These are phyloP conservation scores for Ramularia collo-cygni DNA, from an alignment of 2,329 filamentous ascomycete genomes.

Conservation along the genomic window DNA sequence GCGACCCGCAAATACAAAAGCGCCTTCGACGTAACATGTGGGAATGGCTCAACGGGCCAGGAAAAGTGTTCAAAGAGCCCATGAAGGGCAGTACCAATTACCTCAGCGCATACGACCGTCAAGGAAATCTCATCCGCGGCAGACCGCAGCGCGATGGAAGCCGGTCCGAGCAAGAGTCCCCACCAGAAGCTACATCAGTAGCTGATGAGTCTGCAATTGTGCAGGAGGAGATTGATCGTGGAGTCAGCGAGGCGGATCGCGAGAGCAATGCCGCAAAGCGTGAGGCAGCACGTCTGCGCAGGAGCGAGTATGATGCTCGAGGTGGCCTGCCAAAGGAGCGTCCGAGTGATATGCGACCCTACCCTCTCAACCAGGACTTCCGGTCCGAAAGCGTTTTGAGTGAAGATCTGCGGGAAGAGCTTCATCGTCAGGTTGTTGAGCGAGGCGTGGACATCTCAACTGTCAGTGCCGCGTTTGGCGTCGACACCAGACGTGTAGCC, in stretches of 20 bases:
- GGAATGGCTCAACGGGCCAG: slow-evolving; percentile 52
- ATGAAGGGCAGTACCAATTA: slow-evolving; percentile 49
- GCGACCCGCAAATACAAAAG: slow-evolving; percentile 29
- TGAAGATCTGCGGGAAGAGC: slow-evolving; percentile 63
- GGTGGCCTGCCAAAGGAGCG: slow-evolving; percentile 23
- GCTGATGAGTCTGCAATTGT: slow-evolving; percentile 23
- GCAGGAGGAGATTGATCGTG: slow-evolving; percentile 17
- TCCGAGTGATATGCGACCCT: slow-evolving; percentile 47
- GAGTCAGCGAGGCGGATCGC: slow-evolving; percentile 18
- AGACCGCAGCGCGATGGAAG: slow-evolving; percentile 12
- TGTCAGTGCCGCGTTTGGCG: slow-evolving; percentile 68
- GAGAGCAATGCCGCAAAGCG: slow-evolving; percentile 11
- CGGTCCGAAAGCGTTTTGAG: slow-evolving; percentile 65
- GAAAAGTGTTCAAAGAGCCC: slow-evolving; percentile 42
- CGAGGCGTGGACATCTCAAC: slow-evolving; percentile 63
- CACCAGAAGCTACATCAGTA: slow-evolving; percentile 19
- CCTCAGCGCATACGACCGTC: slow-evolving; percentile 46
- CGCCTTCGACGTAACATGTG: slow-evolving; percentile 50
- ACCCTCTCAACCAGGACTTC: slow-evolving; percentile 68
- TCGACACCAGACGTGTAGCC: slow-evolving; percentile 77
- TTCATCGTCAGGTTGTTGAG: slow-evolving; percentile 63
- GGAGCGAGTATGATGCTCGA: slow-evolving; percentile 17
- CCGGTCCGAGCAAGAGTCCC: slow-evolving; percentile 11
- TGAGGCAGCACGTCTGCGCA: slow-evolving; percentile 14
- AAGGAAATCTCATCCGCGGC: slow-evolving; percentile 41